Conservation (phyloP, 352 stramenopile species). For the Phytopythium kandeliae region DNA sequence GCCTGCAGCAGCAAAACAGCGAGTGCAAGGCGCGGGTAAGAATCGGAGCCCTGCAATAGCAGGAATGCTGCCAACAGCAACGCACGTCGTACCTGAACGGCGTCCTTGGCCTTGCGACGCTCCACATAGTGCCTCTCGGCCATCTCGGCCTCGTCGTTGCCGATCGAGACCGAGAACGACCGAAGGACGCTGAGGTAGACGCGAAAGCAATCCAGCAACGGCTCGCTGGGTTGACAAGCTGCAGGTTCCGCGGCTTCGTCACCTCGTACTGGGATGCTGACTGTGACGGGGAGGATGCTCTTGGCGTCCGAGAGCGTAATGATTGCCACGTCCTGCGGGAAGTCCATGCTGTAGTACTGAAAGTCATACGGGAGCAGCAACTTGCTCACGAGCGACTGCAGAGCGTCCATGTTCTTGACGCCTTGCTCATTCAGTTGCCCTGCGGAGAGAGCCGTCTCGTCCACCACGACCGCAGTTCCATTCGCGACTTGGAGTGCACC, state of each 20-base stretch:
- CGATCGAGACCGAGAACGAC: conserved; percentile 43
- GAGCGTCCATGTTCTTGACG: conserved; percentile 63
- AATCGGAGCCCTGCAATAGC: no score
- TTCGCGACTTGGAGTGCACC: conserved; percentile 62
- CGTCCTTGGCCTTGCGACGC: conserved; percentile 56
- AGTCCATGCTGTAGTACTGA: conserved; percentile 81
- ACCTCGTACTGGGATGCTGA: conserved; percentile 26
- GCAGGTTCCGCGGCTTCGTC: background rate
- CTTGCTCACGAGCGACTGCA: conserved; percentile 69
- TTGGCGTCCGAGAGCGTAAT: conserved; percentile 69
- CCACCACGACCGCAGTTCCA: conserved; percentile 55
- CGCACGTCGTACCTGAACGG: conserved; percentile 50
- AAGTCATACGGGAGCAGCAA: conserved; percentile 83
- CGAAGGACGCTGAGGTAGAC: conserved; percentile 59
- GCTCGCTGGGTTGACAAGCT: conserved; percentile 5
- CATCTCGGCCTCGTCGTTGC: conserved; percentile 68
- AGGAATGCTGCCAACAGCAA: no score
- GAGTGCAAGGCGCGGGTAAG: background rate
- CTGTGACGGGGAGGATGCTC: conserved; percentile 63
- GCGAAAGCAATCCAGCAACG: conserved; percentile 58
- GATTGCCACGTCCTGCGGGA: conserved; percentile 66
- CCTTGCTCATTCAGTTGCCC: conserved; percentile 66
- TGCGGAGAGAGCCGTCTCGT: conserved; percentile 59
- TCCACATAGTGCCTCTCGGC: conserved; percentile 79
- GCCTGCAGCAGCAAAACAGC: conserved; percentile 18